Conservation (phyloP, 257 asterid genomes). For the Asclepias syriaca region DNA sequence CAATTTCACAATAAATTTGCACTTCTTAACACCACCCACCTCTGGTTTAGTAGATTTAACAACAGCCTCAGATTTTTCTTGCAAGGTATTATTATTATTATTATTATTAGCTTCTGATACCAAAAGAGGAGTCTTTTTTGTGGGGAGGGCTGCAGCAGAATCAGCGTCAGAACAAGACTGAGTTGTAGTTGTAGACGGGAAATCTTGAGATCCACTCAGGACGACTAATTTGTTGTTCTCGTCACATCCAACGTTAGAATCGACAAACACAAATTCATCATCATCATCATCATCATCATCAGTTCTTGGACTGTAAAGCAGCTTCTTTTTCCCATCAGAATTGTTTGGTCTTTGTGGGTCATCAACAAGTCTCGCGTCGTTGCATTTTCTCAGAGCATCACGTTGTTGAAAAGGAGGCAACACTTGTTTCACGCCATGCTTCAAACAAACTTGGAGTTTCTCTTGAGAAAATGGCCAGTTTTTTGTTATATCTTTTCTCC, state of each 20-base stretch:
- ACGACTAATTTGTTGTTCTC: neutral
- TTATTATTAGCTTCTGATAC: constrained; percentile 23
- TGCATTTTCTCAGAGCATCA: constrained; percentile 36
- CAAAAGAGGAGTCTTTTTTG: constrained; percentile 22
- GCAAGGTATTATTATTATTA: neutral
- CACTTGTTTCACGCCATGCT: constrained; percentile 60
- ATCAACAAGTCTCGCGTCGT: constrained; percentile 10
- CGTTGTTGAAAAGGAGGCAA: constrained; percentile 81
- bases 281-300: too few relatives aligned
- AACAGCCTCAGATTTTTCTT: constrained; percentile 16
- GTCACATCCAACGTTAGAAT: constrained; percentile 20
- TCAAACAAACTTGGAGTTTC: constrained; percentile 69
- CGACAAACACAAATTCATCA: constrained; percentile 22
- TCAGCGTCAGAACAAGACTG: constrained; percentile 41
- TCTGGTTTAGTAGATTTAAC: constrained; percentile 34
- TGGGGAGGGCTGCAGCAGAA: constrained; percentile 25
- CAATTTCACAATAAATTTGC: constrained; percentile 49
- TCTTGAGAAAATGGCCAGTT: constrained; percentile 89
- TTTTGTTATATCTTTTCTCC: constrained; percentile 64
- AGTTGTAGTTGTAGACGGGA: constrained; percentile 28
- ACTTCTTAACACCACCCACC: constrained; percentile 41
- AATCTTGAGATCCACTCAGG: constrained; percentile 16
- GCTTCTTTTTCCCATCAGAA: constrained; percentile 26
- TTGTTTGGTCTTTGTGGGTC: constrained; percentile 19
- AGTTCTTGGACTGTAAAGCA: constrained; percentile 12